phyloP scores from a whole-genome alignment of 1,284 basidiomycete genomes.

The Papiliotrema flavescens region DNA sequence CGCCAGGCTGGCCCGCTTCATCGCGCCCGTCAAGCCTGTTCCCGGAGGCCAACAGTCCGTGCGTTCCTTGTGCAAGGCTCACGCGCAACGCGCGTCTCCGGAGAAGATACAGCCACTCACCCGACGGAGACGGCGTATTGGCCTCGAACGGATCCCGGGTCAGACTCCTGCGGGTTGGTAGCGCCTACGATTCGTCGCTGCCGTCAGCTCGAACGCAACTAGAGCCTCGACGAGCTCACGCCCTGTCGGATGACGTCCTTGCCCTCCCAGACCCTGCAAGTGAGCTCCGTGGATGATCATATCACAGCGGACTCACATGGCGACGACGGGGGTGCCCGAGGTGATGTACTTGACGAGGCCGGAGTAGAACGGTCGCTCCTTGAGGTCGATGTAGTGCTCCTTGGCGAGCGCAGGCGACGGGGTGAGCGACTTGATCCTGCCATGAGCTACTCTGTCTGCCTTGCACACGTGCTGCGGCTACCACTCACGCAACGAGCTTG shows the following conservation, averaged over 20 bases:
- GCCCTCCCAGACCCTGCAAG: slow-evolving; percentile 40
- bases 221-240: slow-evolving; percentile 17
- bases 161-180: slow-evolving; percentile 44
- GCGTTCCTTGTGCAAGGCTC: too few species aligned
- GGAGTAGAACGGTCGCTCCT: slow-evolving; percentile 42
- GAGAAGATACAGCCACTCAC: slow-evolving; percentile 10
- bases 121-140: slow-evolving; percentile 46
- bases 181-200: slow-evolving; percentile 45
- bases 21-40: too few species aligned
- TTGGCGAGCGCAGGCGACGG: slow-evolving; percentile 42
- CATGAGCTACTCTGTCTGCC: slow-evolving; percentile 2
- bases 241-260: slow-evolving; percentile 46
- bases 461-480: background rate
- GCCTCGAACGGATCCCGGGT: slow-evolving; percentile 41
- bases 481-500: slow-evolving; percentile 46
- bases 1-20: too few species aligned
- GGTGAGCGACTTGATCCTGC: slow-evolving; percentile 43
- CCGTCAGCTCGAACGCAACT: background rate
- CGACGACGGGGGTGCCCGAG: slow-evolving; percentile 45
- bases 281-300: background rate
- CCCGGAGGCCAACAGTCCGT: too few species aligned
- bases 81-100: background rate
- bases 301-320: slow-evolving; percentile 45
- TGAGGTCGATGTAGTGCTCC: slow-evolving; percentile 45
- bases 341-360: slow-evolving; percentile 47